Evolutionary conservation across 208 protist species (phyloP).

Genomic region (Leishmania guyanensis): DNA sequence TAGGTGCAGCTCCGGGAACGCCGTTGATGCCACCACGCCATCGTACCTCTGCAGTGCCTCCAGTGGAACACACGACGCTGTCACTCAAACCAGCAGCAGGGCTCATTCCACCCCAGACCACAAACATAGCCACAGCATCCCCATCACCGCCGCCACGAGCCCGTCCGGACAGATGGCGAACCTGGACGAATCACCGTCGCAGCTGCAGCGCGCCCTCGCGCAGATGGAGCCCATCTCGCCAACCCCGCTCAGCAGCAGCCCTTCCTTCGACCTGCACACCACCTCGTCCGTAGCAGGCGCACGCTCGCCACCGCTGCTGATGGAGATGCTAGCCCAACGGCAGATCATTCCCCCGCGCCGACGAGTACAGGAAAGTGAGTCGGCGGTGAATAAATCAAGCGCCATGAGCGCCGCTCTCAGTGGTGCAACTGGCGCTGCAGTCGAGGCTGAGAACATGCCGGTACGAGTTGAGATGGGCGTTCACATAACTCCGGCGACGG

Average conservation of each 20-base stretch:
- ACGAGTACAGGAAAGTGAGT: background rate
- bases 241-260: slow-evolving; percentile 26
- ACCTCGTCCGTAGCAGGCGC: slow-evolving; percentile 3
- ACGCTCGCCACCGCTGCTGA: slow-evolving; percentile 10
- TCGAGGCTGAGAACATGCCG: background rate
- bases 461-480: background rate
- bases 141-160: background rate
- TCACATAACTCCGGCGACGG: background rate
- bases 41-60: background rate
- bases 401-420: background rate
- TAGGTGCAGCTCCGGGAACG: background rate
- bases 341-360: background rate
- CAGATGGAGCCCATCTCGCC: slow-evolving; percentile 32
- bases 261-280: slow-evolving; percentile 29
- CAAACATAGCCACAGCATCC: slow-evolving; percentile 3
- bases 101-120: background rate
- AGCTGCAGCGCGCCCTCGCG: slow-evolving; percentile 25
- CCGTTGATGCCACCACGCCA: background rate
- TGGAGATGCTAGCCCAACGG: slow-evolving; percentile 6
- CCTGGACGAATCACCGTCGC: slow-evolving; percentile 20
- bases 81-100: background rate
- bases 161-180: slow-evolving; percentile 1
- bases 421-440: background rate
- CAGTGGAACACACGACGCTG: too few species aligned
- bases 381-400: background rate